A percentile compares a stretch with the other conserved stretches of the same genome.
phyloP scores from a whole-genome alignment of 805 yeast species.

The Candida ascalaphidarum region DNA sequence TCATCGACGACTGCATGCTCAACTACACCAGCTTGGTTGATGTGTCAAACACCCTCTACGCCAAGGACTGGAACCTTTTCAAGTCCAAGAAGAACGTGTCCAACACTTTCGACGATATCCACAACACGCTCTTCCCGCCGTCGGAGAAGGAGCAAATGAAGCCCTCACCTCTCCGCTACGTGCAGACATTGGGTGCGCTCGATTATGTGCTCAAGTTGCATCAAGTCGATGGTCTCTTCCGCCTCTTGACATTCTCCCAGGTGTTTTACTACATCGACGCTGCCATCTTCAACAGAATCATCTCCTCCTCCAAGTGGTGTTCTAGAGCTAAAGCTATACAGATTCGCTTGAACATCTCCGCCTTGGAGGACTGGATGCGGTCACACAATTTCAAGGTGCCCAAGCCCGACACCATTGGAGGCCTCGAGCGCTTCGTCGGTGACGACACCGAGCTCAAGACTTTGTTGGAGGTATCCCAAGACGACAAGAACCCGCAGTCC shows the following conservation, averaged over 20 bases:
- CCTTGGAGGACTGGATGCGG: constrained; percentile 90
- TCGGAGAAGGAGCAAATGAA: constrained; percentile 67
- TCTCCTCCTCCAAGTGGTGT: constrained; percentile 59
- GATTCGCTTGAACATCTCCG: constrained; percentile 75
- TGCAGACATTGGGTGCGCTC: constrained; percentile 84
- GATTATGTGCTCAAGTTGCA: constrained; percentile 78
- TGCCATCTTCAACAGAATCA: constrained; percentile 62
- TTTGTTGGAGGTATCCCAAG: constrained; percentile 12
- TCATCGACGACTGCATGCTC: constrained; percentile 60
- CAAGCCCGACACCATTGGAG: constrained; percentile 24
- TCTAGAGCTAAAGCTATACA: constrained; percentile 85
- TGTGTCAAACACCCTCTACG: constrained; percentile 65
- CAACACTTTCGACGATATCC: constrained; percentile 63
- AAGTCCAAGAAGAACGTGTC: constrained; percentile 34
- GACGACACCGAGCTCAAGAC: constrained; percentile 10
- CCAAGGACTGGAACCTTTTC: constrained; percentile 53
- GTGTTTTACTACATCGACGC: constrained; percentile 73
- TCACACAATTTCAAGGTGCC: constrained; percentile 45
- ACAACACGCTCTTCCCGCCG: constrained; percentile 78
- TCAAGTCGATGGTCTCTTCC: constrained; percentile 69
- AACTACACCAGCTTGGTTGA: constrained; percentile 81
- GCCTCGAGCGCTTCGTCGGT: constrained; percentile 11
- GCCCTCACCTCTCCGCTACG: constrained; percentile 81
- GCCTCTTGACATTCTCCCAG: constrained; percentile 68
- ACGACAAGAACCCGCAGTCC: constrained; percentile 32